phyloP scores from a whole-genome alignment of 768 basidiomycete species.

The Kwoniella dejecticola region DNA sequence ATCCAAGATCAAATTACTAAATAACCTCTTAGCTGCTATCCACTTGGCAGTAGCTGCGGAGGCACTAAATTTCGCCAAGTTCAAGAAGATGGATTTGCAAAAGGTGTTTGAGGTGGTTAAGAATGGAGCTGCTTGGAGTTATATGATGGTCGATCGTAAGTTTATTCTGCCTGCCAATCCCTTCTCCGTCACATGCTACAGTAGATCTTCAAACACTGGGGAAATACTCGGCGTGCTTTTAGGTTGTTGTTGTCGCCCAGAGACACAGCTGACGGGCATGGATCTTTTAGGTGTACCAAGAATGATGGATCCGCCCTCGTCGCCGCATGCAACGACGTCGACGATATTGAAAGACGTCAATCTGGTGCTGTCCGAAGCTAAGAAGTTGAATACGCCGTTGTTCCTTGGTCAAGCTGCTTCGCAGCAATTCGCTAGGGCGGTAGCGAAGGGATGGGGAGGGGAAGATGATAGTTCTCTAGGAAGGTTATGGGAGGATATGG shows the following conservation, averaged over 20 bases:
- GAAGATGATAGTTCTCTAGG: conserved; percentile 42
- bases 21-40: conserved; percentile 42
- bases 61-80: conserved; percentile 39
- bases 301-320: conserved; percentile 31
- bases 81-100: conserved; percentile 42
- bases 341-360: conserved; percentile 44
- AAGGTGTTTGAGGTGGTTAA: conserved; percentile 42
- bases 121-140: conserved; percentile 37
- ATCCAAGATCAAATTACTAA: conserved; percentile 42
- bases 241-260: not conserved
- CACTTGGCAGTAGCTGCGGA: conserved; percentile 44
- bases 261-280: not conserved
- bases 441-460: conserved; percentile 33
- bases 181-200: no score
- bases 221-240: not conserved
- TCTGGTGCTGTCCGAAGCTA: conserved; percentile 44
- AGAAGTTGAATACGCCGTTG: conserved; percentile 35
- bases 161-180: not conserved
- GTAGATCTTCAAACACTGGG: no score
- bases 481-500: conserved; percentile 39
- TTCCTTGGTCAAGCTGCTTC: conserved; percentile 39
- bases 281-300: conserved; percentile 33
- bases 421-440: conserved; percentile 38
- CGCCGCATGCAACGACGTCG: conserved; percentile 21
- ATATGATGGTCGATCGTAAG: conserved; percentile 45